Conservation (phyloP, 2,329 filamentous ascomycete species). For the Talaromyces sp. region DNA sequence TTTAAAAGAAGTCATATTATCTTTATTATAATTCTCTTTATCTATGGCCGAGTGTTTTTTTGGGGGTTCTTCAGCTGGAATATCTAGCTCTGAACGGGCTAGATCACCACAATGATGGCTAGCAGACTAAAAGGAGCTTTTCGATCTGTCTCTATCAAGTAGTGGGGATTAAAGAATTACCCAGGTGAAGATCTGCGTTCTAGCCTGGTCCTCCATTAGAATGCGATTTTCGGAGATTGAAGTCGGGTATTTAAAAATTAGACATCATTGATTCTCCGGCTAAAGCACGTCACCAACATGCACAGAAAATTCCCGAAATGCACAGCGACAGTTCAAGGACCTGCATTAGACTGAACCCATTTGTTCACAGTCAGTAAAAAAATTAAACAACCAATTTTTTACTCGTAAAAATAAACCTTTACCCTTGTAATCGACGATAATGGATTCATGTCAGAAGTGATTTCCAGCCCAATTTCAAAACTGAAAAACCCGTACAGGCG, state of each 20-base stretch:
- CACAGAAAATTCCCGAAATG: no score
- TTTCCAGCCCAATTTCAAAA: neutral
- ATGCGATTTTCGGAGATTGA: neutral
- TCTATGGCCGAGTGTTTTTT: neutral
- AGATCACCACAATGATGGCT: neutral
- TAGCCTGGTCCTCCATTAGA: neutral
- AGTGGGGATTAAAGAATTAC: no score
- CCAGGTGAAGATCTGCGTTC: no score
- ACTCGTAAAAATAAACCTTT: no score
- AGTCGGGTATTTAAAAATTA: neutral
- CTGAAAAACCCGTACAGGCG: neutral
- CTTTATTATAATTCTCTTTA: neutral
- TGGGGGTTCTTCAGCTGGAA: neutral
- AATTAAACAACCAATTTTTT: no score
- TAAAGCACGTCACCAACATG: neutral
- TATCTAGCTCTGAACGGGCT: neutral
- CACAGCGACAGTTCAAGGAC: no score
- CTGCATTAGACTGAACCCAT: no score
- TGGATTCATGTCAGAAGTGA: neutral
- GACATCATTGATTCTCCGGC: neutral
- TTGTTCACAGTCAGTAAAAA: no score
- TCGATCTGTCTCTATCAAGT: no score
- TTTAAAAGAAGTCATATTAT: neutral
- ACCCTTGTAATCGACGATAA: no score
- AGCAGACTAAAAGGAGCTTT: neutral